Evolutionary conservation across 1,284 basidiomycete genomes (phyloP), one percentile per base, ranked within the genome.

Genomic region (Irpex lacteus): DNA sequence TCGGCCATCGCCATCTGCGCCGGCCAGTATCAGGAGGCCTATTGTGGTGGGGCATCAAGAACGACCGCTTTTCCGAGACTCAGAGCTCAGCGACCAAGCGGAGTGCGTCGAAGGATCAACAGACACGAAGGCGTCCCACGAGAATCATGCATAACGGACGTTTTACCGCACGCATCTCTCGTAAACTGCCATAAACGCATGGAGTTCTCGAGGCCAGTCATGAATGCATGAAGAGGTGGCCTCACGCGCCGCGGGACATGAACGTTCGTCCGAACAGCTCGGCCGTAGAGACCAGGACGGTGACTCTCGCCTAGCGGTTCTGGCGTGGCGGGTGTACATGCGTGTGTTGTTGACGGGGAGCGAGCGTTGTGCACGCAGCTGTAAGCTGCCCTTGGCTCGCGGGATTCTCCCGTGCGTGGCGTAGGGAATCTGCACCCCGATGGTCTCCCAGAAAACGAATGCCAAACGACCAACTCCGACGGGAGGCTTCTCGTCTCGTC

Each of bases 181-280:
- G 54, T 56, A 56, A 56, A 56, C 13, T 56, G 54, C 54, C 54
- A 56, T 56, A 56, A 56, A 11, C 11, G 54, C 18, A 6, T 26
- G 34, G 54, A 15, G 34, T 56, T 26, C 21, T 11, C 54, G 26
- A 32, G 34, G 26, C 9, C 15, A 56, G 54, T 34, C 21, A 36
- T 56, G 18, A 18, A 19, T n/a, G 50, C 11, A 18, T 19, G 11
- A 11, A 44, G 40, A 15, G 15, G 40, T 26, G 26, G 26, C 26
- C 26, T 26, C 26, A 26, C 26, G 26, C 26, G 26, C 26, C 26
- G 26, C 26, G 26, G 3, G 26, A 26, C 26, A 26, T 26, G 26
- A 26, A 26, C 26, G 26, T 26, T 26, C 26, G 26, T 26, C 26
- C 26, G 26, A 26, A 26, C 26, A 26, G 26, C 26, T 26, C 26